A percentile compares a stretch with the other conserved stretches of the same genome.
Evolutionary conservation across 331 rosid genomes (phyloP).

Genomic region (Malus hybrid): DNA sequence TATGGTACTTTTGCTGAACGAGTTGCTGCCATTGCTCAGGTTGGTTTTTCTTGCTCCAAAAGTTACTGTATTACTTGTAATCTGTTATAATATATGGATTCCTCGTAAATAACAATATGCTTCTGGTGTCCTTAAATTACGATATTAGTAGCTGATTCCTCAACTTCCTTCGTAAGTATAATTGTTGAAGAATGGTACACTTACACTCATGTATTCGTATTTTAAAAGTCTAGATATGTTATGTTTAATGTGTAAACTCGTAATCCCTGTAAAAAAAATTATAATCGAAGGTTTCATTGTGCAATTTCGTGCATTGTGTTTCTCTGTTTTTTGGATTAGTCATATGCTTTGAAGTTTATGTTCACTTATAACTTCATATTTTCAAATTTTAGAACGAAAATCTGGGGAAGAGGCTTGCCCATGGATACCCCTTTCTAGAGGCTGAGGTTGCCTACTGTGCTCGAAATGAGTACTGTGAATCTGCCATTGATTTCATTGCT

Average conservation of each 20-base stretch:
- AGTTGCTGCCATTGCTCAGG: conserved; percentile 96
- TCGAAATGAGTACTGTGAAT: conserved; percentile 88
- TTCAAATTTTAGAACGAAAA: conserved; percentile 52
- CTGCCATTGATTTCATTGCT: conserved; percentile 93
- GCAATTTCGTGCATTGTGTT: not conserved
- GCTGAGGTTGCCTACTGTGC: conserved; percentile 99
- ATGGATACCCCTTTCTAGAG: conserved; percentile 90
- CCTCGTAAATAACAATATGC: not conserved
- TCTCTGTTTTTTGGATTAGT: not conserved
- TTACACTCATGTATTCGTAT: not conserved
- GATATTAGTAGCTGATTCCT: not conserved
- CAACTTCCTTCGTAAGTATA: not conserved
- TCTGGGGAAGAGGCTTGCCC: conserved; percentile 93
- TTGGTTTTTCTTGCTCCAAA: conserved; percentile 28
- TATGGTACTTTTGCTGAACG: conserved; percentile 83
- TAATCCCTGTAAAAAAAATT: not conserved
- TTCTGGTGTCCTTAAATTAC: not conserved
- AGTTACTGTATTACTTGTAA: not conserved
- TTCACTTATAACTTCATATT: conserved; percentile 3
- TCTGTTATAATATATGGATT: not conserved
- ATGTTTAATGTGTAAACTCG: not conserved
- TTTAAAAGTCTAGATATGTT: not conserved
- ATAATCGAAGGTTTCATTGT: not conserved
- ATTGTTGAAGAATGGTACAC: not conserved
- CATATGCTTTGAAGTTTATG: not conserved